These are phyloP conservation scores for Elaeis guineensis DNA, from an alignment of 176 grass and related monocot species.

Conservation along the genomic window DNA sequence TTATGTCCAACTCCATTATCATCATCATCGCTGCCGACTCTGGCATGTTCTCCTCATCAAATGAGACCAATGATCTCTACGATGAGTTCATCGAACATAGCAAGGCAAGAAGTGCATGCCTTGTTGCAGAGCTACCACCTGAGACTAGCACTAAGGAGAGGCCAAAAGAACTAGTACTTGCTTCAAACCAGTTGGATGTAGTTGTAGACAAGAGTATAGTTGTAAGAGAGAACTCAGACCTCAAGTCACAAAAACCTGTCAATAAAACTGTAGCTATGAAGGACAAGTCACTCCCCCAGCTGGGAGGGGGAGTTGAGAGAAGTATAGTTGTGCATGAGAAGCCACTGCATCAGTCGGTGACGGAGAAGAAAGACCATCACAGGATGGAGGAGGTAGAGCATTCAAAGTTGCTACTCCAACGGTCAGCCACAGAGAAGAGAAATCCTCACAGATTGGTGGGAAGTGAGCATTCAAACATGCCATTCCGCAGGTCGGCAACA, in stretches of 20 bases:
- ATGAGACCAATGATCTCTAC: not conserved
- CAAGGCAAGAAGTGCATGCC: not conserved
- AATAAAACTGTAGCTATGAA: not conserved
- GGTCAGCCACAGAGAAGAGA: constrained; percentile 21
- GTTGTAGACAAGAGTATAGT: too few species aligned
- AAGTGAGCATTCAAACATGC: too few species aligned
- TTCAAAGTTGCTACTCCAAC: not conserved
- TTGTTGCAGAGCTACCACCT: not conserved
- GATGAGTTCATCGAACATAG: constrained; percentile 5
- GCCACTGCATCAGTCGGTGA: not conserved
- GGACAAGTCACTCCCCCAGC: not conserved
- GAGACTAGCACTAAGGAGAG: not conserved
- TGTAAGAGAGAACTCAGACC: too few species aligned
- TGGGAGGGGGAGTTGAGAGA: not conserved
- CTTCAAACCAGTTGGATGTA: too few species aligned
- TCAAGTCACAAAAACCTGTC: too few species aligned
- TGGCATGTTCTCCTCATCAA: constrained; percentile 18
- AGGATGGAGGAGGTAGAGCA: not conserved
- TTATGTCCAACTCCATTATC: constrained; percentile 21
- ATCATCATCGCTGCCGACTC: constrained; percentile 8
- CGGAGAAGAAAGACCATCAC: too few species aligned
- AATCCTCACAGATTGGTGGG: not conserved
- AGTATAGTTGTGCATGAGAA: not conserved
- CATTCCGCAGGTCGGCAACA: too few species aligned
- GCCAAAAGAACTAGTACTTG: too few species aligned